Evolutionary conservation across 176 grass and related monocot genomes (phyloP).

Genomic region (Dactylis glomerata): DNA sequence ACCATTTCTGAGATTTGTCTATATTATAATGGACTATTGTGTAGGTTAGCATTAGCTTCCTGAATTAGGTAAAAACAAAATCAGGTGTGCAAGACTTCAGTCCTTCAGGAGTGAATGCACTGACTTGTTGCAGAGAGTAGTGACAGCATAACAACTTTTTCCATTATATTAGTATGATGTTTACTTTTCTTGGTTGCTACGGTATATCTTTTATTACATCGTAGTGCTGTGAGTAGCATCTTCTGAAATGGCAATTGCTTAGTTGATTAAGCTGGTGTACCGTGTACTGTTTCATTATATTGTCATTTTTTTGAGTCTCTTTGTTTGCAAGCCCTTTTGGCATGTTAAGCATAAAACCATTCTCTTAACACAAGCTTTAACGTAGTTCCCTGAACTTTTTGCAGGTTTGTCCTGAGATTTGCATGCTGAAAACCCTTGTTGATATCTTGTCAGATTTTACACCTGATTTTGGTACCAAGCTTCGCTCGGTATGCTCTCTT

Average conservation of each 20-base stretch:
- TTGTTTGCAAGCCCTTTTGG: not conserved
- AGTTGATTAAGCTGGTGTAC: not conserved
- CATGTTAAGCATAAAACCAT: too few relatives aligned
- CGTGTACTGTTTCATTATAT: not conserved
- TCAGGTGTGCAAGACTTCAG: not conserved
- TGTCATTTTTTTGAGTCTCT: not conserved
- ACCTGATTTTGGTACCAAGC: slow-evolving; percentile 53
- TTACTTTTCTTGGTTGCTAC: not conserved
- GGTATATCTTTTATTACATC: not conserved
- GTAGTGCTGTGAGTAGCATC: not conserved
- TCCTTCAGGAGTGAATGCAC: not conserved
- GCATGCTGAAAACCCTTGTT: not conserved
- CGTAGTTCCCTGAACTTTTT: not conserved
- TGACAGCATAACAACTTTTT: not conserved
- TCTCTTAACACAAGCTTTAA: not conserved
- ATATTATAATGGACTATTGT: not conserved
- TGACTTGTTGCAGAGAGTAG: not conserved
- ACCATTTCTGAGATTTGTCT: not conserved
- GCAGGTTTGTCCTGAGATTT: slow-evolving; percentile 56
- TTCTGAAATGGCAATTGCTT: not conserved
- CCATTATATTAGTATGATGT: not conserved
- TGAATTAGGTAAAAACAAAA: not conserved
- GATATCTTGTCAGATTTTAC: slow-evolving; percentile 83
- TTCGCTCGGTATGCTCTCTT: slow-evolving; percentile 45
- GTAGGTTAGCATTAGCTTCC: not conserved